Conservation (phyloP, 306 rosid genomes). For the Casuarina cunninghamiana region DNA sequence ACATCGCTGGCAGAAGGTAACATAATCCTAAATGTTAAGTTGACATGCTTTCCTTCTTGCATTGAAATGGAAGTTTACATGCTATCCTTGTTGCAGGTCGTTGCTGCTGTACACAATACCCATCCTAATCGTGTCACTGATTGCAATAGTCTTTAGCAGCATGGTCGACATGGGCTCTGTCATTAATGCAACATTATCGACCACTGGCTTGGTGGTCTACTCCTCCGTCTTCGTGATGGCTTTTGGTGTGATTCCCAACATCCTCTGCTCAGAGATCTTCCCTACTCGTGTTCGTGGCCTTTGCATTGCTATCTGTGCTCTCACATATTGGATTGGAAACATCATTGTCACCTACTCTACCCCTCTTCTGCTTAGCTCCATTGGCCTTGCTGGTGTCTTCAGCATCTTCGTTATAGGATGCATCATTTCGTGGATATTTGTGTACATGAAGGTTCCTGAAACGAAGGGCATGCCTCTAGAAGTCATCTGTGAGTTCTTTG, state of each 20-base stretch:
- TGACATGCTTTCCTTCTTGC: slow-evolving; percentile 20
- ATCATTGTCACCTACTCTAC: slow-evolving; percentile 50
- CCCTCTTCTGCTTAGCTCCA: slow-evolving; percentile 51
- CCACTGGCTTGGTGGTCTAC: slow-evolving; percentile 48
- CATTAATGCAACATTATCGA: slow-evolving; percentile 46
- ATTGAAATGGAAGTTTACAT: neutral
- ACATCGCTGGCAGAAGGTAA: slow-evolving; percentile 74
- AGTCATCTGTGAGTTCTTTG: slow-evolving; percentile 70
- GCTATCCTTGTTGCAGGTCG: slow-evolving; percentile 42
- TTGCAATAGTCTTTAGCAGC: slow-evolving; percentile 45
- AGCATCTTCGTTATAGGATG: slow-evolving; percentile 51
- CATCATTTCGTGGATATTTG: slow-evolving; percentile 63
- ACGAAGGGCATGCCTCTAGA: slow-evolving; percentile 84
- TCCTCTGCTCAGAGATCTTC: slow-evolving; percentile 67
- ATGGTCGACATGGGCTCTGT: slow-evolving; percentile 35
- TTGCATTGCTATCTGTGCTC: slow-evolving; percentile 67
- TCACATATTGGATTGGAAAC: slow-evolving; percentile 61
- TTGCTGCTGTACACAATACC: slow-evolving; percentile 65
- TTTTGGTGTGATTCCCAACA: slow-evolving; percentile 61
- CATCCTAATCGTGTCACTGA: slow-evolving; percentile 51
- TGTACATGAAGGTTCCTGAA: slow-evolving; percentile 68
- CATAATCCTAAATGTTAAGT: neutral
- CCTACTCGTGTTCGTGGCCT: slow-evolving; percentile 66
- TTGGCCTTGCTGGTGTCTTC: slow-evolving; percentile 60
- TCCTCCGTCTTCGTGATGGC: slow-evolving; percentile 71